phyloP scores from a whole-genome alignment of 805 yeast genomes.

The Suhomyces sp. region DNA sequence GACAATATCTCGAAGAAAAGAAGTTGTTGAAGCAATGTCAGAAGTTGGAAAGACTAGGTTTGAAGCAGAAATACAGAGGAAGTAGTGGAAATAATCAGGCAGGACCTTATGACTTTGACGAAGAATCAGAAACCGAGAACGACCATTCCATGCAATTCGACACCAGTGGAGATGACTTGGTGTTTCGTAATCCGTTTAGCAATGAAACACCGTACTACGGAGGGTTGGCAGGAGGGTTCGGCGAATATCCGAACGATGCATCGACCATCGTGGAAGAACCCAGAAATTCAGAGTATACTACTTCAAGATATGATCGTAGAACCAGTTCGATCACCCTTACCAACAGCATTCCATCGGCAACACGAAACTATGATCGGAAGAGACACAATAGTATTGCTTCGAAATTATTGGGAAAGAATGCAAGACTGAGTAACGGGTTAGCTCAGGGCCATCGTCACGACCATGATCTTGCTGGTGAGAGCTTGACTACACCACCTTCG shows the following conservation, averaged over 20 bases:
- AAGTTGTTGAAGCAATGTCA: constrained; percentile 8
- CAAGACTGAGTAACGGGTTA: neutral
- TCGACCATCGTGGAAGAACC: no score
- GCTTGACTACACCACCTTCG: constrained; percentile 4
- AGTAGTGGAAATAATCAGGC: neutral
- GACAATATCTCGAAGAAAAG: constrained; percentile 11
- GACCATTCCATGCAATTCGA: constrained; percentile 1
- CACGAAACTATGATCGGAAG: neutral
- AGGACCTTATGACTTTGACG: no score
- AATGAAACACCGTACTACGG: no score
- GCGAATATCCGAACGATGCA: no score
- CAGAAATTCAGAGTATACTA: no score
- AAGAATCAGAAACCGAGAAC: constrained; percentile 1
- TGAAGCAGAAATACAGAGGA: constrained; percentile 6
- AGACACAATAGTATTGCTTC: constrained; percentile 6
- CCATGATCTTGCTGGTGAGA: neutral
- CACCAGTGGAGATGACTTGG: constrained; percentile 3
- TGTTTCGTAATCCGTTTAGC: constrained; percentile 19
- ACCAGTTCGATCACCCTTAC: constrained; percentile 1
- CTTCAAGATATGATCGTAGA: no score
- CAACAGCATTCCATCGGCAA: neutral
- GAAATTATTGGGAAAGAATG: constrained; percentile 1
- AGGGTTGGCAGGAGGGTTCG: no score
- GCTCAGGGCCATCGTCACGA: neutral
- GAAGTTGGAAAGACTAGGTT: constrained; percentile 6